Base-by-base conservation (phyloP, 371 early-diverging fungal species). In the Mucor mucedo region DNA sequence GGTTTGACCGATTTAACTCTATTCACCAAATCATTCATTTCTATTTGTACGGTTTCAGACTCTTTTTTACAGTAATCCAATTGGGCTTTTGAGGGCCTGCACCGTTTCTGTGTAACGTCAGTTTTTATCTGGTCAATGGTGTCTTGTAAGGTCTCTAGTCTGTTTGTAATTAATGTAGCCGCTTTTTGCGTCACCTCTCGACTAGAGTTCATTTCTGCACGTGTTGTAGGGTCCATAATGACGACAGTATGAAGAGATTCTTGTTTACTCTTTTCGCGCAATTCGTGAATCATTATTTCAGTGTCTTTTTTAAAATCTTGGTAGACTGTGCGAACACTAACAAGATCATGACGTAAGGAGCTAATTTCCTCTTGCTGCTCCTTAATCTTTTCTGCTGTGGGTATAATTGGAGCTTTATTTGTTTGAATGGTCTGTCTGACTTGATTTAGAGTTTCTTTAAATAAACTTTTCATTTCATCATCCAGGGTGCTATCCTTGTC, bases 31-130 rank as follows among this genome's bases (percentile, higher is more conserved):
- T 71, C 71, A 1, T 73, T 60, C 33, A 87, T 78, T 29, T 84
- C 86, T 0, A 57, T 40, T 2, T 57, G 72, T 14, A 93, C 68
- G 32, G 60, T 71, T 10, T 62, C 70, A 5, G 83, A 79, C 56
- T 88, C 87, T 21, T 73, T 54, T 28, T 76, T 65, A 52, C 87
- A 84, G 56, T 81, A 78, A 0, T 74, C 60, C 70, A 93, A 69
- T 55, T 84, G 76, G 0, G 59, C 62, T 9, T 75, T 74, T 5
- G 89, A 83, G 0, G 94, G 93, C 13, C 84, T 78, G 40, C 89
- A 83, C 7, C 88, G 82, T 7, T 89, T 80, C 58, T 89, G 85
- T 0, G 89, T 84, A n/a, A 93, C 87, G 78, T 92, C 93, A 45
- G 83, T 49, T 72, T 91, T 90, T 60, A 93, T 81, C 45, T 89